Evolutionary conservation across 2,329 filamentous ascomycete species (phyloP).

Genomic region (Cordyceps cicadae): DNA sequence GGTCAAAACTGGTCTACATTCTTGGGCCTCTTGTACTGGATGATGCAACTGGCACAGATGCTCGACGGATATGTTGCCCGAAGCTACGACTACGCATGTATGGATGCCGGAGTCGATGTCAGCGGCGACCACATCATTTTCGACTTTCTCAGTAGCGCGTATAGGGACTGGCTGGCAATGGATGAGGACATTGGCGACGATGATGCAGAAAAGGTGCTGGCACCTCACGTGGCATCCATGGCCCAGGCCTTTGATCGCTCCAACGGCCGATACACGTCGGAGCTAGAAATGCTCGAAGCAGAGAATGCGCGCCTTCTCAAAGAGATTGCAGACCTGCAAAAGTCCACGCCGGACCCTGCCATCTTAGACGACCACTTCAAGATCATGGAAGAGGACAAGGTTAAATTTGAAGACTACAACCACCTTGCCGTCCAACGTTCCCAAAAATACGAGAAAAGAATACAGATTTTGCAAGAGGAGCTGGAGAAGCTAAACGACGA

Average conservation of each 20-base stretch:
- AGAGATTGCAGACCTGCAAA: slow-evolving; percentile 84
- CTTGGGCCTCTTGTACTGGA: slow-evolving; percentile 90
- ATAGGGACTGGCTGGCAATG: slow-evolving; percentile 88
- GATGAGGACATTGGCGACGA: slow-evolving; percentile 83
- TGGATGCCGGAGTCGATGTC: slow-evolving; percentile 81
- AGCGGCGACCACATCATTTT: slow-evolving; percentile 89
- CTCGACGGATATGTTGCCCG: slow-evolving; percentile 73
- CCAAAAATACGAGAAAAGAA: slow-evolving; percentile 78
- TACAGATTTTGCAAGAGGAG: slow-evolving; percentile 76
- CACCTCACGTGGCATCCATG: slow-evolving; percentile 83
- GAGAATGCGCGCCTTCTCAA: slow-evolving; percentile 74
- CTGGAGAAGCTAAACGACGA: slow-evolving; percentile 71
- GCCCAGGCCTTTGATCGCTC: slow-evolving; percentile 75
- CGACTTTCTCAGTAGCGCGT: slow-evolving; percentile 80
- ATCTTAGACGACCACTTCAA: slow-evolving; percentile 84
- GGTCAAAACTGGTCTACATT: slow-evolving; percentile 97
- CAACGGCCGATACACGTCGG: slow-evolving; percentile 76
- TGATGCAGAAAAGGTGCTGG: slow-evolving; percentile 68
- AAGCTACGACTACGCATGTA: slow-evolving; percentile 82
- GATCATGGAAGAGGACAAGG: slow-evolving; percentile 87
- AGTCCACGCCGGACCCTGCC: slow-evolving; percentile 73
- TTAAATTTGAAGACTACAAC: slow-evolving; percentile 95
- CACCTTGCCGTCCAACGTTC: slow-evolving; percentile 72
- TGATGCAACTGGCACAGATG: slow-evolving; percentile 97
- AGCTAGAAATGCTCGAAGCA: slow-evolving; percentile 76